Conservation (phyloP, 2,329 filamentous ascomycete species). For the Neofusicoccum parvum region DNA sequence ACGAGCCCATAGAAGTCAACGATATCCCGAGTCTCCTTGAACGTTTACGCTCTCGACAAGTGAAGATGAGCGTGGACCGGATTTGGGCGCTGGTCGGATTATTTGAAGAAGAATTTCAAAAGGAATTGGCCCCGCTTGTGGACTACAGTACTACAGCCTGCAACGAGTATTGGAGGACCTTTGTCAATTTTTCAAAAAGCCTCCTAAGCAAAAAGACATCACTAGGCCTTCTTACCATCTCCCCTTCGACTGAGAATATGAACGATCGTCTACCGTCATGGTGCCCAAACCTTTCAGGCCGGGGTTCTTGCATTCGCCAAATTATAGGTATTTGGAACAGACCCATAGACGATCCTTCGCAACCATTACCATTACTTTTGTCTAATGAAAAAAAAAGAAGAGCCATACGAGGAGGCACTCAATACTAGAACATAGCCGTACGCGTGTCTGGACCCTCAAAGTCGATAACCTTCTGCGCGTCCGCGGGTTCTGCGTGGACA, state of each 20-base stretch:
- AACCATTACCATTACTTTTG: rapidly evolving
- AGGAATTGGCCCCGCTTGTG: neutral
- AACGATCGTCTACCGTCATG: neutral
- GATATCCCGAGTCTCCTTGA: neutral
- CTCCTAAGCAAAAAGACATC: neutral
- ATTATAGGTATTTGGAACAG: rapidly evolving
- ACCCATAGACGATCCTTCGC: rapidly evolving
- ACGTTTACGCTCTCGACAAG: rapidly evolving
- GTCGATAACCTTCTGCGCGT: neutral
- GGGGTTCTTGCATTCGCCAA: neutral
- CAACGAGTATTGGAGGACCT: neutral
- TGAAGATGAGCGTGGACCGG: neutral
- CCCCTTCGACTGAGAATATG: neutral
- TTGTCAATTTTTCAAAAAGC: neutral
- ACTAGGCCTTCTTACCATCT: neutral
- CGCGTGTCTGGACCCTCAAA: rapidly evolving
- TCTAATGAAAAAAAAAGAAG: neutral
- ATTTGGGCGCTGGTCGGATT: neutral
- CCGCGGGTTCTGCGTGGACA: neutral
- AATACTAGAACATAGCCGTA: neutral
- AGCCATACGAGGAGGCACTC: rapidly evolving
- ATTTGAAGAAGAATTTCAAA: neutral
- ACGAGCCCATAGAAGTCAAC: no score
- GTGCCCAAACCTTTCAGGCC: neutral
- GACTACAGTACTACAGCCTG: neutral